Evolutionary conservation across 2,329 filamentous ascomycete species (phyloP).

Genomic region (Ilyonectria destructans): DNA sequence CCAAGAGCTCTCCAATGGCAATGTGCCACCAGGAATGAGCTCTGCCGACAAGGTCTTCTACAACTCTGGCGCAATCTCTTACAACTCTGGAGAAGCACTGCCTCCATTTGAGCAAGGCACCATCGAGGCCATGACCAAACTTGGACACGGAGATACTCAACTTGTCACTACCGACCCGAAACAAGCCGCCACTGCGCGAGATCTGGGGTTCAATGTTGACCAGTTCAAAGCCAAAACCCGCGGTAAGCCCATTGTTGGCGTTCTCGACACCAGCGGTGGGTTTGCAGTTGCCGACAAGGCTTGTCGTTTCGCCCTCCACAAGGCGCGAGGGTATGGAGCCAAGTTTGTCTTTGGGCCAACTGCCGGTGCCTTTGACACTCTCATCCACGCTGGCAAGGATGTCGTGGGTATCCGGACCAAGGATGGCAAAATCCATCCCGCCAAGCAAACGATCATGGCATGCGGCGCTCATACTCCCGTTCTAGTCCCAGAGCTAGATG

Average conservation of each 20-base stretch:
- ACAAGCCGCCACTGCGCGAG: conserved; percentile 47
- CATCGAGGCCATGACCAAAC: conserved; percentile 54
- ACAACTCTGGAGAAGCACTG: conserved; percentile 45
- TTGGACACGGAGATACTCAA: conserved; percentile 55
- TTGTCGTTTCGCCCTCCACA: conserved; percentile 62
- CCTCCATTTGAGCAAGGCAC: conserved; percentile 56
- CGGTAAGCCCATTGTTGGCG: conserved; percentile 48
- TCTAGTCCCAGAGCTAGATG: conserved; percentile 58
- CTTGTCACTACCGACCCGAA: conserved; percentile 51
- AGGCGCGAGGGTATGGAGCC: conserved; percentile 59
- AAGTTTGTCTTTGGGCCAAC: conserved; percentile 57
- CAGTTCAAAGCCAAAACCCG: conserved; percentile 53
- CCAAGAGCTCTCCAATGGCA: conserved; percentile 52
- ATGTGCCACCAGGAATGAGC: conserved; percentile 57
- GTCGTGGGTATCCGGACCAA: conserved; percentile 58
- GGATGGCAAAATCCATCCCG: conserved; percentile 54
- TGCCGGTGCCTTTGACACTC: conserved; percentile 51
- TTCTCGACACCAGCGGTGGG: conserved; percentile 65
- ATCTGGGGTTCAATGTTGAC: conserved; percentile 55
- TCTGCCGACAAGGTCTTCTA: conserved; percentile 56
- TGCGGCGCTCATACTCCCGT: conserved; percentile 63
- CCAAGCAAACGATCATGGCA: conserved; percentile 57
- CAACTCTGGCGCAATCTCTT: conserved; percentile 56
- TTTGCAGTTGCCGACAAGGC: conserved; percentile 63
- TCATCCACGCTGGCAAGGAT: conserved; percentile 42